Evolutionary conservation across 75 land plant species (phyloP), one percentile per base, ranked within the genome.

Genomic region (Isoetes taiwanensis): DNA sequence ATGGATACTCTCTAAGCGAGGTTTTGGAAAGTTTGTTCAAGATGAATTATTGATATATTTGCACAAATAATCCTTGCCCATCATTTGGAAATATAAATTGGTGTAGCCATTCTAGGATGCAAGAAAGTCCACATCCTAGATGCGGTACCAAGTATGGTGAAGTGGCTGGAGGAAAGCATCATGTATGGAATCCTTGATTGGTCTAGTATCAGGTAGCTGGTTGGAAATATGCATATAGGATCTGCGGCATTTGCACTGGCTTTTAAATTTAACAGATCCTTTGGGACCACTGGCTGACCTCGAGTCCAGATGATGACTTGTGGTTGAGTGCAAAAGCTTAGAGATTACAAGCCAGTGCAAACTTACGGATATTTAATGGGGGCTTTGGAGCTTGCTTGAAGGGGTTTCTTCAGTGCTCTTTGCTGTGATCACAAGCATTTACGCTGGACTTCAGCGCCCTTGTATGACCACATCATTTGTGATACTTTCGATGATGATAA

Each of bases 361-460:
- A 94, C 86, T 65, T 68, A 76, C 38, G 86, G 97, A n/a, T n/a
- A n/a, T n/a, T n/a, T n/a, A n/a, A n/a, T n/a, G 64, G 97, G 97
- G 35, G 97, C 94, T 27, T 81, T 94, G 8, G 97, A 91, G 66
- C 82, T 91, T 41, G 78, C 80, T 43, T 74, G 85, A 35, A n/a
- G n/a, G 30, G 66, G 38, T 91, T 74, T 30, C 57, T 91, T 25
- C 78, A 73, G 25, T 88, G 95, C 48, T 78, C 71, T 27, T 35
- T 78, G 30, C 30, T 87, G 53, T 94, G 79, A 58, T 83, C 89
- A 56, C 97, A 91, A 59, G 95, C 85, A 0, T 81, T 91, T 59
- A 89, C 79, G 43, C 64, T n/a, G n/a, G n/a, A 76, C 38, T 83
- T 91, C 50, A 87, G 89, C 69, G 73, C 17, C 77, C 97, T 1